Evolutionary conservation across 108 stramenopile genomes (phyloP).

Genomic region (Nannochloropsis oceanica): DNA sequence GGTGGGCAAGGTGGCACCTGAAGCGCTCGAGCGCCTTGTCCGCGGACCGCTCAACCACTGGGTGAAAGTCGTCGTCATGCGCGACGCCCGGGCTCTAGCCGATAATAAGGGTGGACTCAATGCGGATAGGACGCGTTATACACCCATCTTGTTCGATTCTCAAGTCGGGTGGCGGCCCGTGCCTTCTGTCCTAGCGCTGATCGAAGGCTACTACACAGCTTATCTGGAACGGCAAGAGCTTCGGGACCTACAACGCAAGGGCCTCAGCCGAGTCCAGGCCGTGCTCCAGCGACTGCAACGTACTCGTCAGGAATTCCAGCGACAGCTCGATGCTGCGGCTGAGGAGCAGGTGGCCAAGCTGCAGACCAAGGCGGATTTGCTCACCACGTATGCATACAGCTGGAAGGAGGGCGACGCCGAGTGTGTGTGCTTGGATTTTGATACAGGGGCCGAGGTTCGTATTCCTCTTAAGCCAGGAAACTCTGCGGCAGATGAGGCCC

Average conservation of each 20-base stretch:
- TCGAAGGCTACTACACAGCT: neutral
- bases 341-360: neutral
- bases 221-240: neutral
- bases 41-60: neutral
- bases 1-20: neutral
- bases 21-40: neutral
- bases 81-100: neutral
- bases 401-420: constrained; percentile 5
- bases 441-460: constrained; percentile 4
- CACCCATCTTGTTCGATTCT: neutral
- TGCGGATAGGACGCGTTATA: neutral
- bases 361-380: neutral
- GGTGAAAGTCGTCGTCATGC: neutral
- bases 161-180: neutral
- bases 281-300: neutral
- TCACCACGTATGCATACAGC: neutral
- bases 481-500: constrained; percentile 1
- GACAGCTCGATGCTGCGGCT: neutral
- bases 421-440: constrained; percentile 5
- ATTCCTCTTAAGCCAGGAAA: constrained; percentile 3
- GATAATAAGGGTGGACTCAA: neutral
- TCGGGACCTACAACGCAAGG: neutral
- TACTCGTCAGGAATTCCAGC: neutral
- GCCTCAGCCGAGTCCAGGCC: neutral
- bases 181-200: neutral